These are phyloP conservation scores for Picochlorum sp. DNA, from an alignment of 139 green algal species.

Conservation along the genomic window DNA sequence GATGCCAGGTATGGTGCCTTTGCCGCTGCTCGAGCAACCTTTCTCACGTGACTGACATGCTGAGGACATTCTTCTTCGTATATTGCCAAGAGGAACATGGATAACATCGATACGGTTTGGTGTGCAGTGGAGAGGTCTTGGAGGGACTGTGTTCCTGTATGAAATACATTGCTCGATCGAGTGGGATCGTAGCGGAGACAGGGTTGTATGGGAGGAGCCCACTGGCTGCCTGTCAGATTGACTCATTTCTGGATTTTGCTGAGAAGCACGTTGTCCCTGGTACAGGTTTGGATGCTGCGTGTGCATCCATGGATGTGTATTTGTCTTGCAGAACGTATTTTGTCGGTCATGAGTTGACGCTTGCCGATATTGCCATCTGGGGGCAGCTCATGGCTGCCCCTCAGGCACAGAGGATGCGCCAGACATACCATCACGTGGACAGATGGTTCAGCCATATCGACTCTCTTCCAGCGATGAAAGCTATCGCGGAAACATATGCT, in stretches of 20 bases:
- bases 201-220: constrained; percentile 5
- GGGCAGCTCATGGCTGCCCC: constrained; percentile 50
- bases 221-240: constrained; percentile 55
- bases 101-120: not conserved
- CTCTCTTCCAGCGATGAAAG: constrained; percentile 32
- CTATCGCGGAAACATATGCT: constrained; percentile 28
- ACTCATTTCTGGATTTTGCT: constrained; percentile 75
- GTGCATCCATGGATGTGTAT: constrained; percentile 52
- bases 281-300: constrained; percentile 51
- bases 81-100: no score
- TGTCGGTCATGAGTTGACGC: constrained; percentile 58
- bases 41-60: not conserved
- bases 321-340: constrained; percentile 77
- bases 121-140: constrained; percentile 54
- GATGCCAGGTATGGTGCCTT: not conserved
- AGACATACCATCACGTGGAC: constrained; percentile 53
- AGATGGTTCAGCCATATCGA: constrained; percentile 57
- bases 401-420: constrained; percentile 64
- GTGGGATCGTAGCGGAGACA: not conserved
- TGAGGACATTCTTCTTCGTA: no score
- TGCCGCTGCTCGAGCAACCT: not conserved
- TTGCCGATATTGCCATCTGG: constrained; percentile 85
- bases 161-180: constrained; percentile 53
- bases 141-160: constrained; percentile 49
- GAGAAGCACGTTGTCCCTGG: constrained; percentile 44